These are phyloP conservation scores for Vitis rupestris DNA, from an alignment of 164 flowering plant species.

Conservation along the genomic window DNA sequence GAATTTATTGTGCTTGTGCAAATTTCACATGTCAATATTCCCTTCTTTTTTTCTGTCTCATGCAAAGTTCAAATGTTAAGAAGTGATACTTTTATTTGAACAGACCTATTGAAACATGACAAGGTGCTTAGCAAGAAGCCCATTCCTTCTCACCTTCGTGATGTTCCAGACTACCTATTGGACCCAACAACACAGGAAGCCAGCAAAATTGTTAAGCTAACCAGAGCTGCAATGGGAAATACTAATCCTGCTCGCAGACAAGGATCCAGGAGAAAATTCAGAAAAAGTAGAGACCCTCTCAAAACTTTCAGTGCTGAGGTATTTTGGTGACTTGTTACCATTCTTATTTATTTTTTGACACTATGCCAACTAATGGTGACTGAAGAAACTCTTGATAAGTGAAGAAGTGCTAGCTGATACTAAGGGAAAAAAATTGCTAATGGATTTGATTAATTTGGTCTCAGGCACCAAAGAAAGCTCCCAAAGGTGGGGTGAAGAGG, in stretches of 20 bases:
- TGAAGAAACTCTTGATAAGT: background rate
- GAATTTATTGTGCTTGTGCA: background rate
- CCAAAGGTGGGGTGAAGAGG: conserved; percentile 39
- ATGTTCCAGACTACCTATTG: conserved; percentile 84
- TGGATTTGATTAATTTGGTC: conserved; percentile 3
- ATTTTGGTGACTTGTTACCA: background rate
- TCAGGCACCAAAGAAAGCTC: conserved; percentile 47
- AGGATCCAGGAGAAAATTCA: conserved; percentile 44
- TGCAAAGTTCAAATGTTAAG: background rate
- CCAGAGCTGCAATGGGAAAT: conserved; percentile 91
- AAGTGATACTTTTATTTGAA: conserved; percentile 16
- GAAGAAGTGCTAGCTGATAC: no score
- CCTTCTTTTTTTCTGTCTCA: background rate
- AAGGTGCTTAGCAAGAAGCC: conserved; percentile 78
- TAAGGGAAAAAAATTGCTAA: background rate
- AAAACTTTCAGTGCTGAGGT: conserved; percentile 82
- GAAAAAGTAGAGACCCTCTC: conserved; percentile 72
- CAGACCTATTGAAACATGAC: conserved; percentile 96
- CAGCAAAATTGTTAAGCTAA: conserved; percentile 80
- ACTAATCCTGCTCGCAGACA: conserved; percentile 31
- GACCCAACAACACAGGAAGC: conserved; percentile 84
- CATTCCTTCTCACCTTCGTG: conserved; percentile 67
- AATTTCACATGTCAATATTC: background rate
- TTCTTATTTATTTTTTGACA: background rate
- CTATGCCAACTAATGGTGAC: background rate